Conservation (phyloP, 176 grass and related monocot species). For the Aegilops sharonensis region DNA sequence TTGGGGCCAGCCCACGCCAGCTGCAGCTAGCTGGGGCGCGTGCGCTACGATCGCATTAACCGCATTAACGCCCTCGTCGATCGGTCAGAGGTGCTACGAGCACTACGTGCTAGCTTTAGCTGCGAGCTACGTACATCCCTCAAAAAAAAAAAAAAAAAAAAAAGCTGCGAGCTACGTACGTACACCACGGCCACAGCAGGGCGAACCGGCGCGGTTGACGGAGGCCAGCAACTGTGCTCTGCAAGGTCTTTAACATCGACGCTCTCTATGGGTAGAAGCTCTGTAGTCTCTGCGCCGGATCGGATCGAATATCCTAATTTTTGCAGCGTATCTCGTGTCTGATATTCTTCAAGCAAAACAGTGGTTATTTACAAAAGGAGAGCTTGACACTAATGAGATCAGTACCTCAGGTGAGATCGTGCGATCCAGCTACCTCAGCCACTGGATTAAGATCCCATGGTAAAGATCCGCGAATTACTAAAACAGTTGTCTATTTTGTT, state of each 20-base stretch:
- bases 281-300: no score
- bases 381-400: no score
- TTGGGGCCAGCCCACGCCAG: slow-evolving; percentile 1
- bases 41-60: slow-evolving; percentile 9
- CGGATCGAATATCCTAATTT: no score
- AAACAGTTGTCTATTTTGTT: no score
- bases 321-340: no score
- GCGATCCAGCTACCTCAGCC: no score
- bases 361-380: no score
- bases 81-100: background rate
- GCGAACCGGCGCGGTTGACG: background rate
- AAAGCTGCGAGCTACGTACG: background rate
- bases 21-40: background rate
- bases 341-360: no score
- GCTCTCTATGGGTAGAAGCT: background rate
- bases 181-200: background rate
- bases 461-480: no score
- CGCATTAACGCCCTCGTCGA: background rate
- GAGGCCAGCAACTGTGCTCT: background rate
- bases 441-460: no score
- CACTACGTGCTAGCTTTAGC: background rate
- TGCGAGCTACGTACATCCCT: background rate
- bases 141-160: no score
- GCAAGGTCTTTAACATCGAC: background rate
- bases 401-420: no score